Base-by-base conservation (phyloP, 352 stramenopile genomes). In the Globisporangium polare region DNA sequence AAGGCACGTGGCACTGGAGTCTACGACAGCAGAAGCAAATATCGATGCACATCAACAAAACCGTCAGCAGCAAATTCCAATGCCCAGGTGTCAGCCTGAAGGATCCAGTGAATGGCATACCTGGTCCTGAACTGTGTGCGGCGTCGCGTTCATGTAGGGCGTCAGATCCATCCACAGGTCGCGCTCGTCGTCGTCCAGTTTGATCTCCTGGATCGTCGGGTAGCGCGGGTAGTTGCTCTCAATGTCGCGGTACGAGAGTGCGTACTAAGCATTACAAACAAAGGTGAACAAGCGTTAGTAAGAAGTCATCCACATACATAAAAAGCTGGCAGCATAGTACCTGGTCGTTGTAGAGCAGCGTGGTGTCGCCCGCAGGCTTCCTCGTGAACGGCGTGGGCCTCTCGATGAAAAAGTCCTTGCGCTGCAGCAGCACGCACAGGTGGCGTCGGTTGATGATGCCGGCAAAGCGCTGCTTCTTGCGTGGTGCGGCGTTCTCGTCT, bases 121-220 rank as follows among this genome's bases (percentile, higher is more conserved):
- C 56, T 96, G 96, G 64, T 98, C 92, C 58, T 98, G 97, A 33
- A 99, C 94, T 46, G 95, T 88, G 62, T 98, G 98, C 54, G 96
- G 95, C 39, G 95, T 97, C 56, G 97, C 96, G 80, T 99, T 98
- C 58, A 98, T 98, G 76, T 99, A 99, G 1, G 97, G 96, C 47
- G 96, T 90, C 29, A 99, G 76, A 68, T 99, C 95, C 35, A 99
- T 78, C 88, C 92, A 98, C 55, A 94, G 77, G 33, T 89, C 88
- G 9, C 95, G 74, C 57, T 99, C 93, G 53, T 89, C 85, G 27
- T 89, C 74, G 17, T 69, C 73, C 15, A 95, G 58, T 15, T 77
- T 87, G 54, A 89, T 89, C 27, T 68, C 35, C 15, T 73, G 39
- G 0, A 83, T 82, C 17, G 78, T 82, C 8, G 88, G 88, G 58